Percentiles rank a stretch among this genome's conserved stretches.
Conservation (phyloP, 192 early-diverging fungal genomes). For the Backusella luteola region DNA sequence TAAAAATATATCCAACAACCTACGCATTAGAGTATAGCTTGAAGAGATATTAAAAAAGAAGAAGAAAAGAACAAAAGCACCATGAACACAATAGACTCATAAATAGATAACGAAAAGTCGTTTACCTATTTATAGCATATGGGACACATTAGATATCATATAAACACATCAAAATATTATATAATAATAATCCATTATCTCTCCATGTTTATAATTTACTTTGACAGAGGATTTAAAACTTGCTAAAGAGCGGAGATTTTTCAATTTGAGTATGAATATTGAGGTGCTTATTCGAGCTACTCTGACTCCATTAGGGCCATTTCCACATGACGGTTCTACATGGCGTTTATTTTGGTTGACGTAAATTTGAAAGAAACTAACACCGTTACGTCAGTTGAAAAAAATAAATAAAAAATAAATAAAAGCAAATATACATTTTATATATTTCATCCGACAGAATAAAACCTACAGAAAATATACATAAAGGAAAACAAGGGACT, state of each 20-base stretch:
- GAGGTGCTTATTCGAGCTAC: not conserved
- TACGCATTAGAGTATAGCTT: not conserved
- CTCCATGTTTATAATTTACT: not conserved
- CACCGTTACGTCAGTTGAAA: not conserved
- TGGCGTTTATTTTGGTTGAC: conserved; percentile 5
- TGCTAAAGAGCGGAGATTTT: conserved; percentile 6
- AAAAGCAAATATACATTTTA: not conserved
- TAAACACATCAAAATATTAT: not conserved
- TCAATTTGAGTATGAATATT: not conserved
- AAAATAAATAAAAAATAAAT: not conserved
- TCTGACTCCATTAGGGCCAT: not conserved
- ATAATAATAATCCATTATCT: not conserved
- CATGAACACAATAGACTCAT: not conserved
- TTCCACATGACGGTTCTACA: conserved; percentile 1
- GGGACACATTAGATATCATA: not conserved
- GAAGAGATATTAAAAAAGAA: not conserved
- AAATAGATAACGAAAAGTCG: not conserved
- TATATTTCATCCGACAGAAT: not conserved
- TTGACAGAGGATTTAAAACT: conserved; percentile 7
- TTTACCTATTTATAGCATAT: not conserved
- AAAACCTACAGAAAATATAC: not conserved
- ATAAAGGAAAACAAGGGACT: not conserved
- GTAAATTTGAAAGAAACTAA: not conserved
- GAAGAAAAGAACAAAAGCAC: not conserved
- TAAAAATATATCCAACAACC: not conserved